Conservation (phyloP, 2,329 filamentous ascomycete genomes). For the Xylaria sp. region DNA sequence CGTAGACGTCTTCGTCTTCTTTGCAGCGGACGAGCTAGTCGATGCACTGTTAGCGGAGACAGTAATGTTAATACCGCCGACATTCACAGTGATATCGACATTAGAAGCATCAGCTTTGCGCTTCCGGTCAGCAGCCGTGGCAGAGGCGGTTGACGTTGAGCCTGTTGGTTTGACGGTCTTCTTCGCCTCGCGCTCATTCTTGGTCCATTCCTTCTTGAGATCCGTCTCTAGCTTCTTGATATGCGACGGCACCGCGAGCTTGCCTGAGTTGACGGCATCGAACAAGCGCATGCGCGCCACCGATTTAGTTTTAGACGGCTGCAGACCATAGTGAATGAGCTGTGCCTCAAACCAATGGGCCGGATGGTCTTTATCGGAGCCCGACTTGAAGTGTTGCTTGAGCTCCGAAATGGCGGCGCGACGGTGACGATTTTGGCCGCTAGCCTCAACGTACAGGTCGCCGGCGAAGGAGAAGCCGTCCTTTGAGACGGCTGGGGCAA, state of each 20-base stretch:
- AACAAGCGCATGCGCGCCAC: constrained; percentile 66
- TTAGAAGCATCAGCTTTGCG: constrained; percentile 47
- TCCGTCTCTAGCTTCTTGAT: constrained; percentile 62
- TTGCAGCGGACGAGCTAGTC: constrained; percentile 37
- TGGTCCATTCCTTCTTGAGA: constrained; percentile 67
- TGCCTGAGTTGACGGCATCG: constrained; percentile 62
- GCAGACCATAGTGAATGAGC: constrained; percentile 69
- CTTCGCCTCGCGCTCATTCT: constrained; percentile 61
- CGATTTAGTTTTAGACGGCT: constrained; percentile 65
- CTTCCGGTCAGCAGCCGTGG: constrained; percentile 44
- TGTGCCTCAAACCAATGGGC: constrained; percentile 72
- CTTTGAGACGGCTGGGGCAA: constrained; percentile 46
- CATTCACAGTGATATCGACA: constrained; percentile 43
- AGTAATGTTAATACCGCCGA: constrained; percentile 46
- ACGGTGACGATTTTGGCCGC: constrained; percentile 57
- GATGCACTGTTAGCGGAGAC: constrained; percentile 41
- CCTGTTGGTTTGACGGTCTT: constrained; percentile 41
- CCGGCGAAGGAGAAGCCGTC: constrained; percentile 57
- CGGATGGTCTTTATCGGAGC: constrained; percentile 59
- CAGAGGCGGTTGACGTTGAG: constrained; percentile 7
- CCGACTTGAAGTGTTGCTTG: constrained; percentile 56
- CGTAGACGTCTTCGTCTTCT: constrained; percentile 44
- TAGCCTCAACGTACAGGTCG: constrained; percentile 57
- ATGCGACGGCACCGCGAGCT: constrained; percentile 59
- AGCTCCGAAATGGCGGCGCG: constrained; percentile 58